Percentiles rank a stretch among this genome's conserved stretches.
Conservation (phyloP, 2,329 filamentous ascomycete species). For the Anisogramma anomala region DNA sequence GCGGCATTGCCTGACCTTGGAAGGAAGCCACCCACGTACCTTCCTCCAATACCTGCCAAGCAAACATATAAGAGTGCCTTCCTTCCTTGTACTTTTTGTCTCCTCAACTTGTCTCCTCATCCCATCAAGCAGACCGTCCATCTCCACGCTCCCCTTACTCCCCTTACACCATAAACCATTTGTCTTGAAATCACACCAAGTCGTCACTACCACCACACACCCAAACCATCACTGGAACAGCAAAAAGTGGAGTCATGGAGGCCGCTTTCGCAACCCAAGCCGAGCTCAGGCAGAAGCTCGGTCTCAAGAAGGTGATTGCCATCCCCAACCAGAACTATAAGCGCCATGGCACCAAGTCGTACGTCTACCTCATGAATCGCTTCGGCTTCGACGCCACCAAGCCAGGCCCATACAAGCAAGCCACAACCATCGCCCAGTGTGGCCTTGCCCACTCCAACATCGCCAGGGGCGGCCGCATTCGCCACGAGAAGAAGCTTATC, state of each 20-base stretch:
- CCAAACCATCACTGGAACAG: background rate
- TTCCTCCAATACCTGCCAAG: background rate
- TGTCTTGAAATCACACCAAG: background rate
- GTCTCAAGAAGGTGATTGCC: constrained; percentile 35
- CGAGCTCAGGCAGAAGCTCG: constrained; percentile 24
- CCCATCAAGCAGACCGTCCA: too few species aligned
- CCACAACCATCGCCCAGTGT: constrained; percentile 35
- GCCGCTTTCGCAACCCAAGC: constrained; percentile 24
- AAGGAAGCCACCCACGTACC: background rate
- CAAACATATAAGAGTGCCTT: constrained; percentile 7
- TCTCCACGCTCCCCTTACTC: too few species aligned
- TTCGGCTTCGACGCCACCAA: constrained; percentile 52
- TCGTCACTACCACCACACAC: background rate
- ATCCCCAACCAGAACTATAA: constrained; percentile 49
- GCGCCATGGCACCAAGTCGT: constrained; percentile 49
- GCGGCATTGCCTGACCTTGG: too few species aligned
- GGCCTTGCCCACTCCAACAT: constrained; percentile 34
- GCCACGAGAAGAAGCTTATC: constrained; percentile 34
- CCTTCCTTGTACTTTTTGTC: background rate
- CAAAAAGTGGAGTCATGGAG: constrained; percentile 28
- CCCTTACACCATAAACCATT: background rate
- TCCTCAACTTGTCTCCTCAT: background rate
- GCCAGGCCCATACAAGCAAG: constrained; percentile 48
- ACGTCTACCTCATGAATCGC: constrained; percentile 48
- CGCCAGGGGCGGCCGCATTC: constrained; percentile 36